A percentile compares a stretch with the other conserved stretches of the same genome.
Conservation (phyloP, 192 early-diverging fungal species). For the Physocladia obscura region DNA sequence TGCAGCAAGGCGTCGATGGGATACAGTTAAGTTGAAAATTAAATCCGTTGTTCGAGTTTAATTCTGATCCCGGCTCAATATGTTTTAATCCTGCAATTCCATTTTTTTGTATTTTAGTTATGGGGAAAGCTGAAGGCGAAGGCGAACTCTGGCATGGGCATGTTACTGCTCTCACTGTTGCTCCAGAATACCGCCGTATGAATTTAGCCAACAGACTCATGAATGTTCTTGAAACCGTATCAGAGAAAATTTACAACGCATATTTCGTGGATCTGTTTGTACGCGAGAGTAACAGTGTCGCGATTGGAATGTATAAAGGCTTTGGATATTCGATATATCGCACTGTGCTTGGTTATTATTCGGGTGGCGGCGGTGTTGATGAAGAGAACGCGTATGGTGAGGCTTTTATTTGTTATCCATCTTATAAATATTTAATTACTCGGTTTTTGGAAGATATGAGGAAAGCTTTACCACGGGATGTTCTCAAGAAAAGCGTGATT, state of each 20-base stretch:
- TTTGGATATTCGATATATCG: constrained; percentile 92
- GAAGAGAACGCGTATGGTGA: constrained; percentile 89
- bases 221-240: constrained; percentile 84
- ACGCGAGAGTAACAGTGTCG: constrained; percentile 84
- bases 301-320: constrained; percentile 87
- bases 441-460: constrained; percentile 78
- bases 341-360: constrained; percentile 86
- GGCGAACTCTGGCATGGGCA: constrained; percentile 94
- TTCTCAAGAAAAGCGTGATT: constrained; percentile 60
- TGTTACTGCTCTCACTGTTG: constrained; percentile 95
- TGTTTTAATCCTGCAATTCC: too few relatives aligned
- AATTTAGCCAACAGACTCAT: constrained; percentile 89
- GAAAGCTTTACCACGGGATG: constrained; percentile 85
- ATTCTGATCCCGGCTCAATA: too few relatives aligned
- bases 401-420: background rate
- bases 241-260: constrained; percentile 83
- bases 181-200: constrained; percentile 89
- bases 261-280: constrained; percentile 98
- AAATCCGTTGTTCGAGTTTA: background rate
- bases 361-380: constrained; percentile 48
- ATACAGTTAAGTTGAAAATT: constrained; percentile 63
- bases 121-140: constrained; percentile 94
- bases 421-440: background rate
- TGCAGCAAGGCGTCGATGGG: constrained; percentile 75
- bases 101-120: constrained; percentile 52